Evolutionary conservation across 2,329 filamentous ascomycete species (phyloP).

Genomic region (Pseudogymnoascus sp.): DNA sequence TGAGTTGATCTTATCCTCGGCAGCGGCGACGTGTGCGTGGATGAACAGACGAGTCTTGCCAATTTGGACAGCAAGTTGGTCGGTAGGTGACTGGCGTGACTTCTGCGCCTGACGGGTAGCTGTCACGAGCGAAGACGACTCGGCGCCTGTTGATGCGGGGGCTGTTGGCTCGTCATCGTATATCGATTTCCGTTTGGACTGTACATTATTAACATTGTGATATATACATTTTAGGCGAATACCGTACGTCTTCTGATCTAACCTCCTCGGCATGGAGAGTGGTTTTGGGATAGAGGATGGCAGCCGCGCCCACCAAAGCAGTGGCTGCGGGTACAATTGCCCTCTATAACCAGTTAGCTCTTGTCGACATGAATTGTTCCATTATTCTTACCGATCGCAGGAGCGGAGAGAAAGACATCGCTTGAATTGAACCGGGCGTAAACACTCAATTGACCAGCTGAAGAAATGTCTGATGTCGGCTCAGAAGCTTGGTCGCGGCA

Average conservation of each 20-base stretch:
- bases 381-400: constrained; percentile 39
- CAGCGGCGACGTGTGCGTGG: constrained; percentile 62
- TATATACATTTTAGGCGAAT: background rate
- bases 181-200: constrained; percentile 58
- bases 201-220: background rate
- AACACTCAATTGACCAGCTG: constrained; percentile 17
- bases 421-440: constrained; percentile 21
- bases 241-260: constrained; percentile 20
- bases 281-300: constrained; percentile 38
- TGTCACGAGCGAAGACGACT: constrained; percentile 28
- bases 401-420: constrained; percentile 45
- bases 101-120: constrained; percentile 30
- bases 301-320: constrained; percentile 32
- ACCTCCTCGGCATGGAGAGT: constrained; percentile 40
- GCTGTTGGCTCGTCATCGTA: constrained; percentile 57
- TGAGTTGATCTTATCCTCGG: constrained; percentile 76
- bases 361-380: constrained; percentile 11
- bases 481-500: constrained; percentile 9
- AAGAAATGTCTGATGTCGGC: constrained; percentile 9
- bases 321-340: constrained; percentile 38
- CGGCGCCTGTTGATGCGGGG: constrained; percentile 23
- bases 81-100: constrained; percentile 52
- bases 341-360: constrained; percentile 31
- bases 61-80: constrained; percentile 78
- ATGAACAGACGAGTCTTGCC: constrained; percentile 71